phyloP scores from a whole-genome alignment of 2,329 filamentous ascomycete species.

The Tothia fuscella region DNA sequence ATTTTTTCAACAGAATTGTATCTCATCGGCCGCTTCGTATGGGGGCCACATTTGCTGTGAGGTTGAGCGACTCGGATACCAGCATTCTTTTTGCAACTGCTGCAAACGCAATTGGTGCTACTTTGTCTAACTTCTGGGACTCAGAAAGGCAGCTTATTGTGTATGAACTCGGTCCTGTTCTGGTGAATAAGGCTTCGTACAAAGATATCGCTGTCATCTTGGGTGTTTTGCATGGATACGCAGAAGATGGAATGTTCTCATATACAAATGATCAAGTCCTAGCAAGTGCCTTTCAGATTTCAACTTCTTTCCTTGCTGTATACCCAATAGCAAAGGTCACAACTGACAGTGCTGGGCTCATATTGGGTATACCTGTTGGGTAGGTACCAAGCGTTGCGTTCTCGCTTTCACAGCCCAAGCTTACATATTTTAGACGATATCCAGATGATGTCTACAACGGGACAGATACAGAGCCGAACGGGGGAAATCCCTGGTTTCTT shows the following conservation, averaged over 20 bases:
- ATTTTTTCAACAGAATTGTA: constrained; percentile 29
- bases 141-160: constrained; percentile 18
- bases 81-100: constrained; percentile 17
- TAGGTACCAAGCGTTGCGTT: constrained; percentile 9
- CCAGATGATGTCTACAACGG: constrained; percentile 26
- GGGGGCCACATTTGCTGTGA: constrained; percentile 21
- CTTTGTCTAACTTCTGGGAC: constrained; percentile 22
- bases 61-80: constrained; percentile 18
- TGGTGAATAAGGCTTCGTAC: constrained; percentile 21
- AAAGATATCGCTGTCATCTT: constrained; percentile 23
- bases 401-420: background rate
- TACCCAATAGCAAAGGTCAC: constrained; percentile 19
- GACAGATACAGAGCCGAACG: constrained; percentile 17
- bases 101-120: constrained; percentile 16
- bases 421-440: constrained; percentile 17
- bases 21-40: constrained; percentile 24
- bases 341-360: constrained; percentile 15
- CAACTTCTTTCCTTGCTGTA: constrained; percentile 19
- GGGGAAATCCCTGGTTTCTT: constrained; percentile 25
- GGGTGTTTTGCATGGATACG: constrained; percentile 22
- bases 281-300: constrained; percentile 18
- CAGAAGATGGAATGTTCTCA: constrained; percentile 20
- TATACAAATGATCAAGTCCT: constrained; percentile 22
- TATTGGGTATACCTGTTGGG: constrained; percentile 23
- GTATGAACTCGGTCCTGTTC: constrained; percentile 23